Conservation (phyloP, 805 yeast genomes). For the Candida insectalens region DNA sequence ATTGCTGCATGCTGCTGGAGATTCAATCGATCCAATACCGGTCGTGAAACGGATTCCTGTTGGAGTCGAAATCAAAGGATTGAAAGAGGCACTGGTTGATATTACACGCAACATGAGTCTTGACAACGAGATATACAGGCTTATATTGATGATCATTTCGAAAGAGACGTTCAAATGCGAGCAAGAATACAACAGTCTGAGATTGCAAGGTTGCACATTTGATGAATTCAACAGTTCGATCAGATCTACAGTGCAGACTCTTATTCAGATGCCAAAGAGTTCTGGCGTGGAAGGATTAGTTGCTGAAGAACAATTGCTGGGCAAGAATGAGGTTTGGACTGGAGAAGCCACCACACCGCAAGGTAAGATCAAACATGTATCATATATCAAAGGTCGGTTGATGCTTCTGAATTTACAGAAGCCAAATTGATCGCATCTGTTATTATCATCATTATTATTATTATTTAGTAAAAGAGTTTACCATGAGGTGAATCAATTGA, state of each 20-base stretch:
- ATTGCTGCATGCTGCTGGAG: constrained; percentile 60
- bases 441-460: too few relatives aligned
- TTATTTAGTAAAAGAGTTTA: too few relatives aligned
- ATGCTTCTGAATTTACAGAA: neutral
- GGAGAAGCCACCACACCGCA: constrained; percentile 15
- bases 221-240: constrained; percentile 18
- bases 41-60: constrained; percentile 58
- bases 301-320: constrained; percentile 23
- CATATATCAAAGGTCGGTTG: constrained; percentile 18
- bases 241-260: constrained; percentile 1
- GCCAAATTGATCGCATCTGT: neutral
- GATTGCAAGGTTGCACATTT: constrained; percentile 25
- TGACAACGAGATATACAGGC: constrained; percentile 39
- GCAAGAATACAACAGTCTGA: constrained; percentile 16
- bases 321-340: constrained; percentile 22
- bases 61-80: constrained; percentile 52
- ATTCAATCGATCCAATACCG: constrained; percentile 55
- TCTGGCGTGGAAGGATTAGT: constrained; percentile 9
- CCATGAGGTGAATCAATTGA: too few relatives aligned
- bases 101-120: constrained; percentile 59
- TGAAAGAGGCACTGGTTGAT: constrained; percentile 48
- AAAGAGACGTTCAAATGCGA: constrained; percentile 37
- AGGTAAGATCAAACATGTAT: constrained; percentile 24
- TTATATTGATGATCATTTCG: constrained; percentile 45
- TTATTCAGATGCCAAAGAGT: neutral